Evolutionary conservation across 208 protist genomes (phyloP), one percentile per base, ranked within the genome.

Genomic region (Porcisia deanei): DNA sequence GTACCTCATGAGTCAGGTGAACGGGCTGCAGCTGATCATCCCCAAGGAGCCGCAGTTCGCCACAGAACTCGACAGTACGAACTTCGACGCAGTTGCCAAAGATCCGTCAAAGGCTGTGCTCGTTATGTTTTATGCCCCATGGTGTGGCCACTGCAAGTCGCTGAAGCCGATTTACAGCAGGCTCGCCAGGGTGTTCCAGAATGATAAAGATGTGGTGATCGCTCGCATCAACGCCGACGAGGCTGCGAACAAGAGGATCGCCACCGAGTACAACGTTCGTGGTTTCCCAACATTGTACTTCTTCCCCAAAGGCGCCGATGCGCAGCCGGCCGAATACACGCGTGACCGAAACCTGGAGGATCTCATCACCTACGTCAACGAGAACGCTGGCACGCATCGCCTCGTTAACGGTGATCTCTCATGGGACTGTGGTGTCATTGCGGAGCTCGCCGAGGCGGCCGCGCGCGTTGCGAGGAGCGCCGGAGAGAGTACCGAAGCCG

Each of bases 111-210:
- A 92, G 72, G 72, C 92, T 64, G 89, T 77, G 37, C 68, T 95
- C 41, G 82, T 97, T 14, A 77, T 94, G 71, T 94, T 95, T 66
- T 97, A 94, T 76, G 93, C 94, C 18, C 88, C 92, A 72, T 98
- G 93, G 96, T 98, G 96, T 75, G 82, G 85, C 5, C 82, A 98
- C 82, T 99, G 97, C 88, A 97, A 98, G 85, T 71, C 75, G 57
- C 75, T 99, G 14, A 88, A 87, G 64, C 85, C 82, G 6, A 74
- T 84, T 16, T 90, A 86, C 75, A 89, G 86, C 39, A 34, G 79
- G 41, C 72, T 96, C 9, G 88, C 88, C 2, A 81, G 77, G 47
- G 71, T 87, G 22, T 92, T 79, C 69, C 70, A 79, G 43, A 76
- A 82, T 37, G 90, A 96, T n/a, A 76, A 91, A 58, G 85, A 95